Conservation (phyloP, 805 yeast genomes). For the Metahyphopichia silvanorum region DNA sequence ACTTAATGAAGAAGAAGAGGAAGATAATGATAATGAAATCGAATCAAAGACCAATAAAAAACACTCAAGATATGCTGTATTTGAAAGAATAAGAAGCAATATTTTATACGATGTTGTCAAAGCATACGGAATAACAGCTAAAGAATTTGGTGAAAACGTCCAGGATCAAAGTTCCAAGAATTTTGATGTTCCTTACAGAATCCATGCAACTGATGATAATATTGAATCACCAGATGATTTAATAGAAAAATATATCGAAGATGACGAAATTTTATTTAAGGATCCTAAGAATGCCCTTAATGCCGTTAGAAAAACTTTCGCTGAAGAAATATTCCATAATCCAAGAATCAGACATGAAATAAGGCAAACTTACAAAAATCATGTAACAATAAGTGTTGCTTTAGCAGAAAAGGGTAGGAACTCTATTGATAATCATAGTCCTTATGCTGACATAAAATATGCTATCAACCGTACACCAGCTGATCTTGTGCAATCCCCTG, state of each 20-base stretch:
- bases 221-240: constrained; percentile 58
- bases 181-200: constrained; percentile 46
- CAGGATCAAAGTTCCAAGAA: constrained; percentile 52
- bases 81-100: constrained; percentile 66
- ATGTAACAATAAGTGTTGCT: constrained; percentile 67
- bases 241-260: constrained; percentile 45
- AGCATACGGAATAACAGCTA: constrained; percentile 75
- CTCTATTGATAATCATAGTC: constrained; percentile 74
- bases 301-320: constrained; percentile 70
- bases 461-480: constrained; percentile 76
- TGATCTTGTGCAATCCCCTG: constrained; percentile 76
- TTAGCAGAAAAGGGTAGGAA: constrained; percentile 72
- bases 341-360: constrained; percentile 74
- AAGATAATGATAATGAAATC: constrained; percentile 15
- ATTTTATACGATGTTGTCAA: constrained; percentile 61
- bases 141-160: constrained; percentile 79
- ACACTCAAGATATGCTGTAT: constrained; percentile 59
- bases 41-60: constrained; percentile 33
- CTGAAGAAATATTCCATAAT: constrained; percentile 78
- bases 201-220: constrained; percentile 71
- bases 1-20: constrained; percentile 35
- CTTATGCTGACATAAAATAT: constrained; percentile 87
- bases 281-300: constrained; percentile 61
- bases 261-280: constrained; percentile 49
- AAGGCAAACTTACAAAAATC: constrained; percentile 58